Conservation (phyloP, 2,329 filamentous ascomycete species). For the Alternaria incomplexa region DNA sequence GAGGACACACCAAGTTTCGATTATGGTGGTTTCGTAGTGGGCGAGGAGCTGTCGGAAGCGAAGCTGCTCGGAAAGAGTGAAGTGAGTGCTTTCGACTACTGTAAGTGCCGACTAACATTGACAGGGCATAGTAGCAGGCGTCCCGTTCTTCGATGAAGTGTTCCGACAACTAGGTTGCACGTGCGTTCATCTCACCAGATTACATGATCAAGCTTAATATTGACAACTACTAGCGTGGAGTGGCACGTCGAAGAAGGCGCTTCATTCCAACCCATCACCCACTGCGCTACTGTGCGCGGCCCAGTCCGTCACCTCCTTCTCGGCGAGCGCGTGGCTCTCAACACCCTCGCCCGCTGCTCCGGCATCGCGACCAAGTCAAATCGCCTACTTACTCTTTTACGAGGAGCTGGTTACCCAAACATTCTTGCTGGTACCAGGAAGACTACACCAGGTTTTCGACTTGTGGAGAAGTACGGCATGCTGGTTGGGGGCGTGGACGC, state of each 20-base stretch:
- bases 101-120: not conserved
- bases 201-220: not conserved
- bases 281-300: conserved; percentile 81
- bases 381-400: conserved; percentile 59
- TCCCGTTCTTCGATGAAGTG: conserved; percentile 95
- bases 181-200: conserved; percentile 47
- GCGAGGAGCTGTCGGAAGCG: conserved; percentile 62
- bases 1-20: conserved; percentile 97
- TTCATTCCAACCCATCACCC: conserved; percentile 63
- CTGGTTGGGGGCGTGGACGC: conserved; percentile 89
- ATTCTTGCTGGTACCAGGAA: conserved; percentile 94
- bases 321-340: conserved; percentile 92
- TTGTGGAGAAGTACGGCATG: conserved; percentile 99
- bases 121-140: conserved; percentile 82
- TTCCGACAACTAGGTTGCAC: conserved; percentile 88
- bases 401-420: conserved; percentile 74
- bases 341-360: conserved; percentile 87
- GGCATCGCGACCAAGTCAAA: conserved; percentile 77
- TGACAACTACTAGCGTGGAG: conserved; percentile 63
- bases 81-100: conserved; percentile 39
- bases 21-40: conserved; percentile 96
- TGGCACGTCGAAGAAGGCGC: conserved; percentile 85
- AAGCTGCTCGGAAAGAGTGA: conserved; percentile 64
- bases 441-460: conserved; percentile 91
- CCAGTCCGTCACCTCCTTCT: conserved; percentile 83